Evolutionary conservation across 2,329 filamentous ascomycete genomes (phyloP).

Genomic region (Alternaria ethzedia): DNA sequence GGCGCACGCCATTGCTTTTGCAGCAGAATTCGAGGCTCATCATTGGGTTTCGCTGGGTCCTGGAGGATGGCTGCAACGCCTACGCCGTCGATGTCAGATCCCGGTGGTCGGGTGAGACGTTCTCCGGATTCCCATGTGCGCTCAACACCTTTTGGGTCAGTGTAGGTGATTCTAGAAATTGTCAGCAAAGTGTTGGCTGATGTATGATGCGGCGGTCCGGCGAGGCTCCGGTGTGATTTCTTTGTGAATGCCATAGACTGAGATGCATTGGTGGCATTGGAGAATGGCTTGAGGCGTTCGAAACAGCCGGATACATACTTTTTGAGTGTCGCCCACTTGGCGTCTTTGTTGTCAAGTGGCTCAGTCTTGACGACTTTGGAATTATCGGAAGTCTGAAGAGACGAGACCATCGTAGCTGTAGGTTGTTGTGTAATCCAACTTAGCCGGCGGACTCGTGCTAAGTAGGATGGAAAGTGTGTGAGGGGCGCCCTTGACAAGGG

Average conservation of each 20-base stretch:
- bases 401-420: conserved; percentile 20
- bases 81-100: conserved; percentile 71
- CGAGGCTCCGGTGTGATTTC: neutral
- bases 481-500: neutral
- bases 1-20: conserved; percentile 66
- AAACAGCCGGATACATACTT: conserved; percentile 36
- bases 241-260: neutral
- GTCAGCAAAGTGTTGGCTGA: conserved; percentile 1
- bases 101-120: conserved; percentile 69
- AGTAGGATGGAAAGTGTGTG: neutral
- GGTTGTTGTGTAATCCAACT: neutral
- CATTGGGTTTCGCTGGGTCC: conserved; percentile 37
- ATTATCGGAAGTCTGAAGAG: conserved; percentile 17
- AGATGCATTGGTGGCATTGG: neutral
- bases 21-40: conserved; percentile 45
- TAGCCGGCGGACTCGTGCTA: neutral
- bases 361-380: conserved; percentile 46
- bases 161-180: conserved; percentile 58
- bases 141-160: conserved; percentile 64
- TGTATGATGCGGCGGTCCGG: neutral
- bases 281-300: neutral
- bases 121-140: conserved; percentile 77
- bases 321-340: conserved; percentile 50
- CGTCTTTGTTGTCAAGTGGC: conserved; percentile 47
- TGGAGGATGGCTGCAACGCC: conserved; percentile 73